Evolutionary conservation across 768 basidiomycete genomes (phyloP).

Genomic region (Pleurotus giganteus): DNA sequence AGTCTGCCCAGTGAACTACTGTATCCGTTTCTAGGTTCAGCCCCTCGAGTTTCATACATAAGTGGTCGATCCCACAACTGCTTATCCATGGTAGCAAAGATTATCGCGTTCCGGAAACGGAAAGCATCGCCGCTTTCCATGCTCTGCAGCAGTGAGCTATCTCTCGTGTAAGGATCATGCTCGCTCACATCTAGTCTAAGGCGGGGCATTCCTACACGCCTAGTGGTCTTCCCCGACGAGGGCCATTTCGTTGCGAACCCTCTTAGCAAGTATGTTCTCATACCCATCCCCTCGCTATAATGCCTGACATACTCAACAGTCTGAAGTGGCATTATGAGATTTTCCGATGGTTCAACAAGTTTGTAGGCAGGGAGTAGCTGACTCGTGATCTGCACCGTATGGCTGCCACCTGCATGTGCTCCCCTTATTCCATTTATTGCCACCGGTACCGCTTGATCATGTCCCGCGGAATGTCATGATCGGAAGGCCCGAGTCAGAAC

Average conservation of each 20-base stretch:
- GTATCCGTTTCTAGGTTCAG: conserved; percentile 49
- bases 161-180: background rate
- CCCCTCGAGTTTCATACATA: conserved; percentile 76
- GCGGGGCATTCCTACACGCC: conserved; percentile 65
- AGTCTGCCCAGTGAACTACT: background rate
- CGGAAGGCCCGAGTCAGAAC: too few relatives aligned
- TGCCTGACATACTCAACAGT: conserved; percentile 31
- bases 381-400: too few relatives aligned
- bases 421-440: too few relatives aligned
- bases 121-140: conserved; percentile 83
- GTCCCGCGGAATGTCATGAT: too few relatives aligned
- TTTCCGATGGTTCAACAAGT: conserved; percentile 84
- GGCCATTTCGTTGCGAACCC: conserved; percentile 90
- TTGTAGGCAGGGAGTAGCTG: conserved; percentile 40
- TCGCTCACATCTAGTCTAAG: conserved; percentile 30
- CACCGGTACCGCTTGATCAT: too few relatives aligned
- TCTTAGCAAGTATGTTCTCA: conserved; percentile 57
- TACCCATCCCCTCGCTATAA: background rate
- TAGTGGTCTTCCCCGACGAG: conserved; percentile 86
- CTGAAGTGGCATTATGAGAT: conserved; percentile 97
- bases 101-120: conserved; percentile 82
- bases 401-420: too few relatives aligned
- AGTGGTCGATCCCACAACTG: conserved; percentile 85
- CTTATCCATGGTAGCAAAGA: conserved; percentile 88
- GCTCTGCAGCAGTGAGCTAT: conserved; percentile 74